Conservation (phyloP, 306 rosid genomes). For the Malus orientalis region DNA sequence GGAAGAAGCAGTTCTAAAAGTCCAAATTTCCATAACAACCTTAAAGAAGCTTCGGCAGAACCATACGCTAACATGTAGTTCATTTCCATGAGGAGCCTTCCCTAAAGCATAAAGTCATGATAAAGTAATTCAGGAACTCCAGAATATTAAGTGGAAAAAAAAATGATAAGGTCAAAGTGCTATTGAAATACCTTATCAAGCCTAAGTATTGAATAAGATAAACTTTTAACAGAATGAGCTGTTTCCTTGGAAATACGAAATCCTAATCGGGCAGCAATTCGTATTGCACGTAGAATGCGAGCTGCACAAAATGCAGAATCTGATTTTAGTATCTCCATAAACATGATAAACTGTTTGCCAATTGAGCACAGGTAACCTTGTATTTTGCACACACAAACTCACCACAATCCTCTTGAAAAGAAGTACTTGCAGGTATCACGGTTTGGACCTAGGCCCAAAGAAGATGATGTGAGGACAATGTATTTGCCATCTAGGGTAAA, state of each 20-base stretch:
- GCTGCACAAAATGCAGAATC: constrained; percentile 43
- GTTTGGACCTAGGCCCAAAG: constrained; percentile 66
- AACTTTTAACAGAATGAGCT: constrained; percentile 44
- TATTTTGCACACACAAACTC: constrained; percentile 23
- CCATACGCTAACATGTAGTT: constrained; percentile 90
- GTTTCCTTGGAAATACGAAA: constrained; percentile 73
- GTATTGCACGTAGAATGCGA: constrained; percentile 81
- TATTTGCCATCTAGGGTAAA: constrained; percentile 17
- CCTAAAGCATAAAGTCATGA: constrained; percentile 35
- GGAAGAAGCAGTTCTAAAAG: constrained; percentile 79
- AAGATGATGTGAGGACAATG: constrained; percentile 25
- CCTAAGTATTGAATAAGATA: constrained; percentile 45
- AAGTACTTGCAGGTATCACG: constrained; percentile 56
- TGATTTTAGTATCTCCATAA: constrained; percentile 3
- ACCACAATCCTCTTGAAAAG: constrained; percentile 88
- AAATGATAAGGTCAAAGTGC: constrained; percentile 12
- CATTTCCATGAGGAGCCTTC: constrained; percentile 78
- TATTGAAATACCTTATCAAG: constrained; percentile 66
- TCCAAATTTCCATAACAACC: constrained; percentile 76
- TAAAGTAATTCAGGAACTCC: constrained; percentile 14
- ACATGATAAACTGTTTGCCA: background rate
- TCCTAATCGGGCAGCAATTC: constrained; percentile 83
- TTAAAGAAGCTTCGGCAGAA: constrained; percentile 79
- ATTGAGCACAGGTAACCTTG: background rate
- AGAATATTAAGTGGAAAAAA: background rate